phyloP scores from a whole-genome alignment of 2,329 filamentous ascomycete species.

The Colletotrichum falcatum region DNA sequence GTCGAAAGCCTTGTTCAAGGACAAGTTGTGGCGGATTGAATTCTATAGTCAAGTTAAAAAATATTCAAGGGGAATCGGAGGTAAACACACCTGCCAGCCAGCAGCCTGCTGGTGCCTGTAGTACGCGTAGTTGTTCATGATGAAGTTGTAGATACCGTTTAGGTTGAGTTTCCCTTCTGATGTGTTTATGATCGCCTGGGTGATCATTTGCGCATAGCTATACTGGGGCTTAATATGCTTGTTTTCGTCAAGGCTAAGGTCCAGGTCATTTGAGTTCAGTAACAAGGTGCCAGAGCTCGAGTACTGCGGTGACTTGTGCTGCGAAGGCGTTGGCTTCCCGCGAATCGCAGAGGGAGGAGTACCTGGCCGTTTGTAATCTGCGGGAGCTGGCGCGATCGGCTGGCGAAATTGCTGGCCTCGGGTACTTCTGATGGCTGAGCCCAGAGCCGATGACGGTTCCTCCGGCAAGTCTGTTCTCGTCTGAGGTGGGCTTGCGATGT shows the following conservation, averaged over 20 bases:
- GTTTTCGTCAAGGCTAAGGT: conserved; percentile 84
- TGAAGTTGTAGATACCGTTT: conserved; percentile 93
- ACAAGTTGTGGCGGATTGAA: conserved; percentile 96
- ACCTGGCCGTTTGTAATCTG: conserved; percentile 69
- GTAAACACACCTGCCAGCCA: conserved; percentile 84
- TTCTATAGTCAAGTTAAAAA: conserved; percentile 67
- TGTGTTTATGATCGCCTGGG: conserved; percentile 91
- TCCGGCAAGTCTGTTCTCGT: conserved; percentile 38
- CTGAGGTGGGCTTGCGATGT: conserved; percentile 33
- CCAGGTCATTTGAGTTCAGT: conserved; percentile 69
- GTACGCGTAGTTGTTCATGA: conserved; percentile 91
- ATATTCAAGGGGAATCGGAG: not conserved
- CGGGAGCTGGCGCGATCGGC: conserved; percentile 69
- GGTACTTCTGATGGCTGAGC: conserved; percentile 27
- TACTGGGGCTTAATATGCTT: conserved; percentile 95
- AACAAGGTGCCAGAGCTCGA: conserved; percentile 56
- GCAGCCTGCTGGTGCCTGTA: conserved; percentile 82
- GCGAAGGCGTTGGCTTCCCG: conserved; percentile 48
- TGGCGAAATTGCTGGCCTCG: conserved; percentile 50
- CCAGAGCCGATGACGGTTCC: conserved; percentile 38
- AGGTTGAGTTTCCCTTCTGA: conserved; percentile 90
- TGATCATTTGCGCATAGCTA: conserved; percentile 97
- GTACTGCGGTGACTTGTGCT: conserved; percentile 55
- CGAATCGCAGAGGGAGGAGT: conserved; percentile 65
- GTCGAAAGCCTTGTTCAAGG: conserved; percentile 92